These are phyloP conservation scores for Stemphylium beticola DNA, from an alignment of 2,329 filamentous ascomycete species.

Conservation along the genomic window DNA sequence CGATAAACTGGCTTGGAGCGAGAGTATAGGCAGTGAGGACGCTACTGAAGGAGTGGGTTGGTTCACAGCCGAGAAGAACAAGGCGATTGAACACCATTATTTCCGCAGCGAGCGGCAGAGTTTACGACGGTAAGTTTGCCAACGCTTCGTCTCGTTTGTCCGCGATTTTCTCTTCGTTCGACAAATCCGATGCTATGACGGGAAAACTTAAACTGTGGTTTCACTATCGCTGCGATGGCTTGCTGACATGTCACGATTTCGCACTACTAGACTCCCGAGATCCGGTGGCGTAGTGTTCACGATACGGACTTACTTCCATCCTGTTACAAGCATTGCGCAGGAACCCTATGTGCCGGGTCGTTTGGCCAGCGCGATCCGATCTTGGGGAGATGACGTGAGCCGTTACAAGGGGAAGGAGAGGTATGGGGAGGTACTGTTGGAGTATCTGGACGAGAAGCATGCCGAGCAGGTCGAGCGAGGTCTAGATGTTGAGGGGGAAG, in stretches of 20 bases:
- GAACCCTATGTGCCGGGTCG: conserved; percentile 80
- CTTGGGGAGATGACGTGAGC: conserved; percentile 80
- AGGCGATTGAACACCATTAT: conserved; percentile 73
- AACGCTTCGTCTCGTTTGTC: not conserved
- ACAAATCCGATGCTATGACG: not conserved
- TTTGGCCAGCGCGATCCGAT: conserved; percentile 77
- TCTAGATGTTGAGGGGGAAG: conserved; percentile 66
- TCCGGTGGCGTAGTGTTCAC: conserved; percentile 69
- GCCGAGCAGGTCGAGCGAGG: conserved; percentile 73
- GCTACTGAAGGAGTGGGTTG: conserved; percentile 65
- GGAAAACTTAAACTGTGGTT: no score
- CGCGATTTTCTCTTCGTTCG: not conserved
- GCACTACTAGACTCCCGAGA: conserved; percentile 48
- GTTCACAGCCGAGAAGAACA: conserved; percentile 73
- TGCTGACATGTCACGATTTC: not conserved
- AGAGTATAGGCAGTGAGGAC: conserved; percentile 78
- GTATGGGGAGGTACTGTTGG: conserved; percentile 75
- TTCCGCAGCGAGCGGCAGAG: conserved; percentile 80
- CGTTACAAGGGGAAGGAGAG: conserved; percentile 78
- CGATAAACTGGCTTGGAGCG: conserved; percentile 75
- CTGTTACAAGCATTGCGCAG: conserved; percentile 68
- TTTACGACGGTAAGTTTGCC: conserved; percentile 58
- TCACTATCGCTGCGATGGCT: no score
- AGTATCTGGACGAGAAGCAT: conserved; percentile 78
- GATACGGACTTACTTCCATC: conserved; percentile 80